Base-by-base conservation (phyloP, 495 filamentous ascomycete genomes). In the Penicillium canariense region DNA sequence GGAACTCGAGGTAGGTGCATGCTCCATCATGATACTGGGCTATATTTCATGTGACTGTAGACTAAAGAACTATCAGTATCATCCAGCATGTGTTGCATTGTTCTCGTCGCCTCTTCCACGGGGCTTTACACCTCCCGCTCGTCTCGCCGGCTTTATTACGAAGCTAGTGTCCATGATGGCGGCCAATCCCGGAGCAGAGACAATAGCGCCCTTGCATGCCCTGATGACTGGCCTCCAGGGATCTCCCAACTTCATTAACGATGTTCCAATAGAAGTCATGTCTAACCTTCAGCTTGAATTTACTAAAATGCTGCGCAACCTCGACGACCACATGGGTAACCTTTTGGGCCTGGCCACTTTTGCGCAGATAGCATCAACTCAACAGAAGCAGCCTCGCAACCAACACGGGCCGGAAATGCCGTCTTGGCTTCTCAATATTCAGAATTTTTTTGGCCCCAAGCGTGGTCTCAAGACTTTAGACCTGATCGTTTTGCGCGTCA, bases 401-500 rank as follows among this genome's bases (percentile, higher is more conserved):
- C 52, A 58, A 53, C 60, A 52, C 36, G 55, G 52, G 49, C 28
- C 55, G 54, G 48, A 56, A 17, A 15, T 36, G 12, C 66, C 65
- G 38, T 20, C 55, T 15, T 74, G 70, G 72, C 63, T 77, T 30
- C 59, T 71, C 9, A 73, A 65, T 40, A 73, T 77, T 42, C 66
- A 60, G 11, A 65, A 81, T 42, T 80, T 81, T 51, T 82, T 82
- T 36, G 74, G 73, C 4, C 58, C 71, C 1, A 80, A 77, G 47
- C 68, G 72, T 9, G 78, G 72, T 1, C 44, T 68, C 9, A 85
- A 84, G 51, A 86, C 79, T 1, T 58, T 85, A 12, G 76, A 84
- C 50, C 63, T 86, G 31, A 72, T 81, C 4, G 74, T 81, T 2
- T 60, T 83, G 43, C 74, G 73, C 18, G 78, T 77, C 9, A 77